Evolutionary conservation across 306 rosid species (phyloP).

Genomic region (Vigna mungo): DNA sequence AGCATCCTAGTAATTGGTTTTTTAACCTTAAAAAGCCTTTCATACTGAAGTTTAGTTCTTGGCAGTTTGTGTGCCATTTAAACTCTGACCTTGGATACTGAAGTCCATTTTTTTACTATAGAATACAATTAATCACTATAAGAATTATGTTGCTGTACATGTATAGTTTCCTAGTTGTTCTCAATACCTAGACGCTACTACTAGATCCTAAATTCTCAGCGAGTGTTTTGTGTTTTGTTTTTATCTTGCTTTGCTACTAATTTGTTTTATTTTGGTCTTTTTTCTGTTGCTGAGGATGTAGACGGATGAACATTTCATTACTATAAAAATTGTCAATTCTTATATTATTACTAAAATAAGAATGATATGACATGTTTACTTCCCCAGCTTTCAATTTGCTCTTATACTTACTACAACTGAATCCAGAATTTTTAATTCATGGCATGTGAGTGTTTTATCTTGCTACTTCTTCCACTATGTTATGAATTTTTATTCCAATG

Average conservation of each 20-base stretch:
- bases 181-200: constrained; percentile 8
- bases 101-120: neutral
- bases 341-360: neutral
- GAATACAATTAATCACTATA: neutral
- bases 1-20: neutral
- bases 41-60: constrained; percentile 17
- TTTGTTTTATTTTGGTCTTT: neutral
- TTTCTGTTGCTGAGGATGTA: neutral
- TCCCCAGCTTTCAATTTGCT: constrained; percentile 30
- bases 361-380: constrained; percentile 1
- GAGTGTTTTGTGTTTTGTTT: neutral
- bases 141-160: neutral
- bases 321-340: neutral
- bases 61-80: constrained; percentile 7
- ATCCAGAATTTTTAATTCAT: constrained; percentile 1
- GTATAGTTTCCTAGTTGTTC: neutral
- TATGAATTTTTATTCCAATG: neutral
- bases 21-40: neutral
- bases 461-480: neutral
- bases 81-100: neutral
- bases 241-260: constrained; percentile 22
- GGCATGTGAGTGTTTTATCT: neutral
- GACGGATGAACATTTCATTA: neutral
- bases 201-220: neutral
- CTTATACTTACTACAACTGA: neutral